A percentile compares a stretch with the other conserved stretches of the same genome.
Evolutionary conservation across 2,329 filamentous ascomycete genomes (phyloP).

Genomic region (Endothia cerciana): DNA sequence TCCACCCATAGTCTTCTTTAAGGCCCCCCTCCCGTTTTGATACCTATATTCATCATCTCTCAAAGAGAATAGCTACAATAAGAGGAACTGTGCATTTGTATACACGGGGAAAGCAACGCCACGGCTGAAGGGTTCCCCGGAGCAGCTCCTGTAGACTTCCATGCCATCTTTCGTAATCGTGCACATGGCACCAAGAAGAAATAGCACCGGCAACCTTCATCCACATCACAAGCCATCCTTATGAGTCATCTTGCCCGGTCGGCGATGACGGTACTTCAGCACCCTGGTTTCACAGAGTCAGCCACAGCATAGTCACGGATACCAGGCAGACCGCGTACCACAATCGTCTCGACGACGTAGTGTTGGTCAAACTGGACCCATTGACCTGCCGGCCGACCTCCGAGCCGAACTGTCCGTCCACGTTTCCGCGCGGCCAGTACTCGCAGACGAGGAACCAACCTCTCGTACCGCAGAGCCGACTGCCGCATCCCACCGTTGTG

Average conservation of each 20-base stretch:
- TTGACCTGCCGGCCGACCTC: slow-evolving; percentile 46
- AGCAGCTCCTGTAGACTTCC: not conserved
- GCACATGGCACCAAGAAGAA: not conserved
- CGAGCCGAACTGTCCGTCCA: slow-evolving; percentile 56
- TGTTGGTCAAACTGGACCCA: slow-evolving; percentile 26
- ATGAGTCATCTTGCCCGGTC: not conserved
- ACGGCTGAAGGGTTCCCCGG: not conserved
- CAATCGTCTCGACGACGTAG: slow-evolving; percentile 8
- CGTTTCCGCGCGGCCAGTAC: slow-evolving; percentile 70
- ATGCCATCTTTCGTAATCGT: not conserved
- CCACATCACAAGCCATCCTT: not conserved
- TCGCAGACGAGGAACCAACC: slow-evolving; percentile 73
- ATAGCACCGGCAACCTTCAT: not conserved
- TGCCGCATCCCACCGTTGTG: slow-evolving; percentile 60
- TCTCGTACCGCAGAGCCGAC: slow-evolving; percentile 45
- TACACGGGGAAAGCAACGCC: not conserved
- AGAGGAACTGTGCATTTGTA: not conserved
- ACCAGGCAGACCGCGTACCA: slow-evolving; percentile 8
- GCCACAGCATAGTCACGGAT: slow-evolving; percentile 3
- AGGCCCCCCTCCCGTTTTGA: not conserved
- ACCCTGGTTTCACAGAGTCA: slow-evolving; percentile 1
- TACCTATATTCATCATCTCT: not conserved
- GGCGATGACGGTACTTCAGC: not conserved
- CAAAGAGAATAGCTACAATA: not conserved
- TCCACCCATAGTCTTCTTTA: not conserved